Evolutionary conservation across 2,329 filamentous ascomycete genomes (phyloP), one percentile per base, ranked within the genome.

Genomic region (Talaromyces sp.): DNA sequence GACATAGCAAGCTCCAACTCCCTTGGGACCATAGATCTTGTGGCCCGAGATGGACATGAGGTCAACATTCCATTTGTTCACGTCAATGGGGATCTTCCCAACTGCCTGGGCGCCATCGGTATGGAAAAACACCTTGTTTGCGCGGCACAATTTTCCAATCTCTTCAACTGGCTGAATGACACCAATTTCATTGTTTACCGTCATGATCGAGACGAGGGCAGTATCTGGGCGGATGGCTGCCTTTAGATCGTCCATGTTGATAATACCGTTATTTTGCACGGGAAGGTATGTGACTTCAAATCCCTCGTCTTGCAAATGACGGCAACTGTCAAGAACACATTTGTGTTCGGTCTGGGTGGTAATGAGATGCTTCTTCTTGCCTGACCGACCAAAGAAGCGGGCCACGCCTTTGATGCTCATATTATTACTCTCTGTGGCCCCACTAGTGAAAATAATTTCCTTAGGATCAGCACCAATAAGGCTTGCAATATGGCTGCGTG

Each of bases 361-460:
- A 75, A 99, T 92, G 71, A 99, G 93, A 77, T 99, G 94, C 79
- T 90, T 96, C 86, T 97, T 97, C 85, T 97, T 97, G 69, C 92
- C 92, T 2, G 86, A 87, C 61, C 91, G 86, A 66, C 91, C 92
- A 74, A 97, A 97, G 79, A 99, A 99, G 64, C 93, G 85, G 21
- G 94, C 92, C 9, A 99, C 93, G 65, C 94, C 94, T 80, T 99
- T 99, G 80, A 99, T 91, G 76, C 92, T 96, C 94, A 99, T 99
- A 71, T 99, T 99, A 79, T 99, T 99, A 73, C 92, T 97, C 80
- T 99, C 94, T 0, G 94, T 99, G 17, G 94, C 94, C 59, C 94
- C 94, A 69, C 92, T 97, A 7, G 94, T 99, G 78, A 99, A 97
- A 69, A 99, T 95, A 66, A 99, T 97, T 74, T 99, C 94, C 78